phyloP scores from a whole-genome alignment of 768 basidiomycete species.

The Coprinopsis marcescibilis region DNA sequence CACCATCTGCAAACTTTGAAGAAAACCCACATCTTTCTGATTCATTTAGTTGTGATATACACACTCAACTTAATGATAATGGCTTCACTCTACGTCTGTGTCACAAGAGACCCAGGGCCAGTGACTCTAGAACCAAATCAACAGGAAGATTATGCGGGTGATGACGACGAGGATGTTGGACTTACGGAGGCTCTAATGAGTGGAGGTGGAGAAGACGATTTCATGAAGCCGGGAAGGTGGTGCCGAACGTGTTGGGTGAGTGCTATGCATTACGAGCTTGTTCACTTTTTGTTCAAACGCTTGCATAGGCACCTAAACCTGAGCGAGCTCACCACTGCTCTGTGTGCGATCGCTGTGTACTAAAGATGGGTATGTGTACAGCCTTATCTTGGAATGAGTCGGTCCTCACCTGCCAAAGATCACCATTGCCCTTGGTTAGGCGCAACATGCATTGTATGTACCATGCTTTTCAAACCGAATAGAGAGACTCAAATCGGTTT shows the following conservation, averaged over 20 bases:
- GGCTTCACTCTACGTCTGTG: conserved; percentile 67
- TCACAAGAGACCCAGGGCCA: conserved; percentile 72
- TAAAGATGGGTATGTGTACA: conserved; percentile 72
- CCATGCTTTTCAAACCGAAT: neutral
- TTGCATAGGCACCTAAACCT: conserved; percentile 56
- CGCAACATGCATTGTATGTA: conserved; percentile 67
- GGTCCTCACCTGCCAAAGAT: conserved; percentile 37
- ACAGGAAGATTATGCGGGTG: conserved; percentile 16
- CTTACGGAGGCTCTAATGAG: conserved; percentile 58
- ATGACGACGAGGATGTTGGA: conserved; percentile 37
- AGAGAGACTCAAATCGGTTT: conserved; percentile 5
- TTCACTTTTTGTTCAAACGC: neutral
- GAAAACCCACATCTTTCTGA: conserved; percentile 37
- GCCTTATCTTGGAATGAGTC: neutral
- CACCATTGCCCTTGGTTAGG: conserved; percentile 88
- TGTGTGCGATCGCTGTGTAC: conserved; percentile 68
- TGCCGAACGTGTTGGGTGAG: conserved; percentile 71
- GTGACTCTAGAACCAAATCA: conserved; percentile 26
- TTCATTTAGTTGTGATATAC: conserved; percentile 57
- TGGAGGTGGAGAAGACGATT: conserved; percentile 38
- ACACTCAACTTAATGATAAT: conserved; percentile 63
- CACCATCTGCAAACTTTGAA: conserved; percentile 57
- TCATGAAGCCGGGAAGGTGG: conserved; percentile 56
- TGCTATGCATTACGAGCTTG: neutral
- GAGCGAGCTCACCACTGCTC: conserved; percentile 78